phyloP scores from a whole-genome alignment of 2,329 filamentous ascomycete species.

The Alternaria brassicae region DNA sequence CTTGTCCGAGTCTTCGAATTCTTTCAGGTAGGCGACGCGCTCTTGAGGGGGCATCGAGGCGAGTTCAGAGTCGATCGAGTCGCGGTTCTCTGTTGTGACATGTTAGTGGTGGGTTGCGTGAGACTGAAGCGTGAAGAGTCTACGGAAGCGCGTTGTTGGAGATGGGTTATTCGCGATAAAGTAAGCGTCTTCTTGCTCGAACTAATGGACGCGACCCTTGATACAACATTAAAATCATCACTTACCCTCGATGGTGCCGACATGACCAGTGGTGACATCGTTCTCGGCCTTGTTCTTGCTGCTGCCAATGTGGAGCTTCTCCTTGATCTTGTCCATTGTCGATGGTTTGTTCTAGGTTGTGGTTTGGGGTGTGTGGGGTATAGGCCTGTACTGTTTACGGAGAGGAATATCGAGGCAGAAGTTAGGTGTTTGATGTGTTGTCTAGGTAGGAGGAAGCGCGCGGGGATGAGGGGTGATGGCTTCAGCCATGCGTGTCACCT shows the following conservation, averaged over 20 bases:
- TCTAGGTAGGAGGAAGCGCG: slow-evolving; percentile 10
- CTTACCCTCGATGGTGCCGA: slow-evolving; percentile 32
- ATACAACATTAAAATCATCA: not conserved
- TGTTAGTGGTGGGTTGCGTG: not conserved
- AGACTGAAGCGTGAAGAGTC: not conserved
- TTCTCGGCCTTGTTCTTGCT: slow-evolving; percentile 41
- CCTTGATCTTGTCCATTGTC: slow-evolving; percentile 47
- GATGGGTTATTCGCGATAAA: not conserved
- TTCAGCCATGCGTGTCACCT: slow-evolving; percentile 23
- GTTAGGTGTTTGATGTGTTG: slow-evolving; percentile 11
- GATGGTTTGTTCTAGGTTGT: not conserved
- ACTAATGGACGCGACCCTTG: not conserved
- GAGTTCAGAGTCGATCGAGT: slow-evolving; percentile 44
- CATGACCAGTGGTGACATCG: slow-evolving; percentile 21
- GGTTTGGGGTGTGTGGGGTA: not conserved
- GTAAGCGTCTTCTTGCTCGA: not conserved
- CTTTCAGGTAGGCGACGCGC: slow-evolving; percentile 45
- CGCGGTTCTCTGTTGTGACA: slow-evolving; percentile 34
- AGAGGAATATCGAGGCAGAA: not conserved
- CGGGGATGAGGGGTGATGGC: slow-evolving; percentile 22
- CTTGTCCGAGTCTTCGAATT: slow-evolving; percentile 47
- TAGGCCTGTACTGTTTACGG: not conserved
- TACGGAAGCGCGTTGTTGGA: not conserved
- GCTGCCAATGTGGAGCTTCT: slow-evolving; percentile 45
- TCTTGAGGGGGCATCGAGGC: slow-evolving; percentile 43